Base-by-base conservation (phyloP, 2,329 filamentous ascomycete genomes). In the Penicillium digitatum region DNA sequence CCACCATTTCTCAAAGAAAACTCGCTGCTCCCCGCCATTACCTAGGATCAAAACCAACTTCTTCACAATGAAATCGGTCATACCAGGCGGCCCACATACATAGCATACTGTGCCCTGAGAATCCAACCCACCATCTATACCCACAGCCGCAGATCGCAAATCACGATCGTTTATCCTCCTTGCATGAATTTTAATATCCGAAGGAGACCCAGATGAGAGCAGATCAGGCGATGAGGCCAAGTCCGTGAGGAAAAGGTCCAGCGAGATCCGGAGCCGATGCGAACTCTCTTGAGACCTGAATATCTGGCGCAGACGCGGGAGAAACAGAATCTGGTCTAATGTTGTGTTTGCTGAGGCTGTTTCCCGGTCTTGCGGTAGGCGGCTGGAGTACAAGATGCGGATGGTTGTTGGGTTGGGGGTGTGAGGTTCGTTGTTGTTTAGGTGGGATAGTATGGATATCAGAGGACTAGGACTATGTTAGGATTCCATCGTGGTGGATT, bases 391-490 rank as follows among this genome's bases (percentile, higher is more conserved):
- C 31, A 92, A 62, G 54, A 91, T 77, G 39, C 78, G 75, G 16
- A 89, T 79, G 14, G 82, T 62, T 40, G 69, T 51, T 11, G 64
- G 53, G 71, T 74, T 50, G 62, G 69, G 64, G 18, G 74, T 74
- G 61, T 81, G 72, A 24, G 78, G 78, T 7, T 51, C 47, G 20
- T 66, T 68, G 43, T 67, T 66, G 52, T 66, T 69, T 1, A 91
- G 75, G 57, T 82, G 80, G 16, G 82, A 79, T 46, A 90, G 74
- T 70, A 93, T 93, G 52, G 88, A 89, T 53, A 90, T 82, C 5
- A 93, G 74, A 0, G 89, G 89, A 64, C 82, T 84, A 18, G 32
- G n/a, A 22, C 6, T 12, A 16, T 22, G 27, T 42, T 45, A 52
- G 42, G 8, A 6, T 40, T 35, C 14, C 11, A 12, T 42, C 20